Evolutionary conservation across 2,329 filamentous ascomycete species (phyloP), one percentile per base, ranked within the genome.

Genomic region (Geosmithia morbida): DNA sequence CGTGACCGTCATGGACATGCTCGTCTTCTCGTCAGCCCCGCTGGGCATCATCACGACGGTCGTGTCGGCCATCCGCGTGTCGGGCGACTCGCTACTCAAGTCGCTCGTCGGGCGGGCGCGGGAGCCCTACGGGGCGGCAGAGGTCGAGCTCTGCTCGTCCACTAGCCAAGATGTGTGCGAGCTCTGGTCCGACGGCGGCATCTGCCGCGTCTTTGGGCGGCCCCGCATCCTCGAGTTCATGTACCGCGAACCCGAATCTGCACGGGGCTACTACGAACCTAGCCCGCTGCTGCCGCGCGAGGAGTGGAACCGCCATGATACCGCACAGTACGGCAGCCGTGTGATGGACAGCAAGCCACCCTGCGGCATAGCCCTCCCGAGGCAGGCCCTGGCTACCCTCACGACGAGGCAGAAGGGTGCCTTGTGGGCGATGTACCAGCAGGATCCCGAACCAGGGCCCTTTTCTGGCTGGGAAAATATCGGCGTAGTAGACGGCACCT

Each of bases 11-110:
- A 48, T 57, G 0, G 65, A 66, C 44, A 53, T 57, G 30, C 51
- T 64, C 22, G 58, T 65, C 3, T 56, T 65, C 7, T 60, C 61
- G 1, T 57, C 64, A 51, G 61, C 54, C 0, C 64, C 63, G 0
- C 30, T 68, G 1, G 67, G 67, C 0, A 63, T 70, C 22, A 49
- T 70, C 13, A 70, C 67, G 0, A 57, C 58, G 0, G 50, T 70
- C 1, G 46, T 62, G 0, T 57, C 58, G 1, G 57, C 52, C 0
- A 62, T 64, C 41, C 55, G 62, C 0, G 53, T 62, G 39, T 66
- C 54, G 47, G 64, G 59, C 1, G 48, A 37, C 1, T 29, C 57
- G 0, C 58, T 53, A 1, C 51, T 67, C 1, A 57, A 60, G 16
- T 62, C 67, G 2, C 58, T 69, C 20, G 56, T 71, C 11, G 67